Evolutionary conservation across 1,284 basidiomycete species (phyloP).

Genomic region (Irpex sp.): DNA sequence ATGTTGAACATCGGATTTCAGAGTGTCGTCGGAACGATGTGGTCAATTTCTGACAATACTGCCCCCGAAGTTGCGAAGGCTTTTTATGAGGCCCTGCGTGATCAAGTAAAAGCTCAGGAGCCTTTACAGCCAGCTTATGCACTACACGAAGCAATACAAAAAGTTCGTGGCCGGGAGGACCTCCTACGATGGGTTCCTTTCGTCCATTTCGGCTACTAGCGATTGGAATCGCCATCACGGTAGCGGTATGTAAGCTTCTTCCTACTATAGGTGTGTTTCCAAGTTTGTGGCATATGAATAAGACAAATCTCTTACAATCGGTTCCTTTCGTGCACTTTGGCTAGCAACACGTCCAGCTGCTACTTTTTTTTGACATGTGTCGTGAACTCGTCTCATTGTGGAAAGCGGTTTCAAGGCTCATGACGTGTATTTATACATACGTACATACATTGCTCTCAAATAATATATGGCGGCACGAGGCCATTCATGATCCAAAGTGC

Average conservation of each 20-base stretch:
- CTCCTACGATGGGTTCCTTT: not conserved
- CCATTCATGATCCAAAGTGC: not conserved
- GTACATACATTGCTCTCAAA: not conserved
- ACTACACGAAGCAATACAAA: not conserved
- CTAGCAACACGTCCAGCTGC: too few species aligned
- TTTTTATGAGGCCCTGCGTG: constrained; percentile 4
- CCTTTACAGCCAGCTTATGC: not conserved
- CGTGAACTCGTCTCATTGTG: too few species aligned
- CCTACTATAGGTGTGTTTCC: not conserved
- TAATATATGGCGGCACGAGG: too few species aligned
- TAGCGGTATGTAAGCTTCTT: not conserved
- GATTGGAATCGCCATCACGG: too few species aligned
- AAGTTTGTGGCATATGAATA: not conserved
- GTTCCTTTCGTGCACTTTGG: too few species aligned
- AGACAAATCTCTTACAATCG: too few species aligned
- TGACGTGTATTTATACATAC: not conserved
- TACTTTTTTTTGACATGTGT: too few species aligned
- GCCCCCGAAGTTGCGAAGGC: constrained; percentile 13
- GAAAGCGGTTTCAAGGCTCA: not conserved
- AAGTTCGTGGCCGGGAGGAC: not conserved
- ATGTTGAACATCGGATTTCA: constrained; percentile 21
- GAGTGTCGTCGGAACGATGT: constrained; percentile 17
- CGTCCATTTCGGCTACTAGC: not conserved
- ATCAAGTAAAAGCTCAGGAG: not conserved
- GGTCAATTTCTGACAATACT: constrained; percentile 8